Conservation (phyloP, 306 rosid species). For the Corylus americana region DNA sequence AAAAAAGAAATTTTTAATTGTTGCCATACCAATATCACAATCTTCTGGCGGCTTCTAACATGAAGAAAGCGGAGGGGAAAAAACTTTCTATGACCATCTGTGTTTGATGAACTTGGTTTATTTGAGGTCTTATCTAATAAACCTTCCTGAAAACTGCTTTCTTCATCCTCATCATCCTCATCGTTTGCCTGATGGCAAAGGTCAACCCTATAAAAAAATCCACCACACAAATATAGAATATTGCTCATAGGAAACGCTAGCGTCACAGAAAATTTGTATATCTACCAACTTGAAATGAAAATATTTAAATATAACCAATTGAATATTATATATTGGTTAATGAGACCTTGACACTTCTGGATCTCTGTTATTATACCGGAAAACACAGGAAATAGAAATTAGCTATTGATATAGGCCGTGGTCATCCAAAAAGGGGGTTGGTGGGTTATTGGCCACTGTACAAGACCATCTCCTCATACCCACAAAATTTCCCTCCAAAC, state of each 20-base stretch:
- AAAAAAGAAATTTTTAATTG: conserved; percentile 20
- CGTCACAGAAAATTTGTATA: not conserved
- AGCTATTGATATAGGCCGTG: not conserved
- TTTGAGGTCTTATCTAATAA: conserved; percentile 62
- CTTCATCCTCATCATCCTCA: conserved; percentile 83
- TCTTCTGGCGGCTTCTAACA: conserved; percentile 76
- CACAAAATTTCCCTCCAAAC: not conserved
- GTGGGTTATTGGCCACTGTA: not conserved
- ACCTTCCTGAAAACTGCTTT: conserved; percentile 60
- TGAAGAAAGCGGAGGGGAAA: conserved; percentile 66
- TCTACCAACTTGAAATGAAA: conserved; percentile 14
- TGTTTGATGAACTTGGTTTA: conserved; percentile 34
- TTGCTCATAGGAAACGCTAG: conserved; percentile 31
- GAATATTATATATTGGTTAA: not conserved
- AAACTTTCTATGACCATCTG: conserved; percentile 65
- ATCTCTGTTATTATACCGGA: not conserved
- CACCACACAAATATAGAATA: conserved; percentile 24
- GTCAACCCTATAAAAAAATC: conserved; percentile 71
- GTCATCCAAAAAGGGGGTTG: too few relatives aligned
- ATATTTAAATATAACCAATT: not conserved
- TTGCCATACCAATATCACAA: conserved; percentile 72
- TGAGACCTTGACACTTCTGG: not conserved
- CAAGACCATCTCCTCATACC: not conserved
- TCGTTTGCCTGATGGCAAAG: conserved; percentile 93
- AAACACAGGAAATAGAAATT: not conserved